A percentile compares a stretch with the other conserved stretches of the same genome.
phyloP scores from a whole-genome alignment of 2,329 filamentous ascomycete genomes.

The Beauveria australis region DNA sequence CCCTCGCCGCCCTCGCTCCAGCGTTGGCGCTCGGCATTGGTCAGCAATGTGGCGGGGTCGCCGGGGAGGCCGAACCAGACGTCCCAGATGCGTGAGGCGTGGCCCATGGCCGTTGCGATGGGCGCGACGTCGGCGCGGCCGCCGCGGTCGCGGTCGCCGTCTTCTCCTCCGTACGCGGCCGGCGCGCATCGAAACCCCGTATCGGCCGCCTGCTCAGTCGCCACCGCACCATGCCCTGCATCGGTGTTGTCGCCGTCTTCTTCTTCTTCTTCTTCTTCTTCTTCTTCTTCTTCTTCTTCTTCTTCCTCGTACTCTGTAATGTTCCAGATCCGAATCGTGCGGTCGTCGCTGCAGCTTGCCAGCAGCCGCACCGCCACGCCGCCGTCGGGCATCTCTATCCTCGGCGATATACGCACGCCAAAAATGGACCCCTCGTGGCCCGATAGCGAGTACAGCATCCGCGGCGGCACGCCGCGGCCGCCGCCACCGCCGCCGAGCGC shows the following conservation, averaged over 20 bases:
- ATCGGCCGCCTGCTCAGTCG: conserved; percentile 28
- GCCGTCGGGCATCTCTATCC: conserved; percentile 31
- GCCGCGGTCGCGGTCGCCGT: not conserved
- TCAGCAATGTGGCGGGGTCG: not conserved
- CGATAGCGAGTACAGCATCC: conserved; percentile 46
- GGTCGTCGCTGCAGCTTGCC: conserved; percentile 89
- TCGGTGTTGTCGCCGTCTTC: not conserved
- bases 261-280: not conserved
- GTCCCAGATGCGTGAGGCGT: conserved; percentile 83
- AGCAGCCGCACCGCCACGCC: conserved; percentile 51
- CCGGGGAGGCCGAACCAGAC: conserved; percentile 53
- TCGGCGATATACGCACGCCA: conserved; percentile 68
- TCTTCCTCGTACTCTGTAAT: conserved; percentile 45
- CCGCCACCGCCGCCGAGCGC: conserved; percentile 14
- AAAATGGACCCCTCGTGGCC: conserved; percentile 92
- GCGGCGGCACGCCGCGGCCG: conserved; percentile 23
- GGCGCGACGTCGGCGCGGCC: conserved; percentile 25
- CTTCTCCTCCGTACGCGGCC: conserved; percentile 17
- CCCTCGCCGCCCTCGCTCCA: conserved; percentile 1
- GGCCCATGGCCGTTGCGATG: conserved; percentile 72
- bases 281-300: not conserved
- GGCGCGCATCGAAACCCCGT: conserved; percentile 51
- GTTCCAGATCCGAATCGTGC: conserved; percentile 84
- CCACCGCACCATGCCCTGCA: conserved; percentile 12
- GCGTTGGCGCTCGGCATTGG: not conserved